Evolutionary conservation across 192 early-diverging fungal genomes (phyloP).

Genomic region (Coemansia sp.): DNA sequence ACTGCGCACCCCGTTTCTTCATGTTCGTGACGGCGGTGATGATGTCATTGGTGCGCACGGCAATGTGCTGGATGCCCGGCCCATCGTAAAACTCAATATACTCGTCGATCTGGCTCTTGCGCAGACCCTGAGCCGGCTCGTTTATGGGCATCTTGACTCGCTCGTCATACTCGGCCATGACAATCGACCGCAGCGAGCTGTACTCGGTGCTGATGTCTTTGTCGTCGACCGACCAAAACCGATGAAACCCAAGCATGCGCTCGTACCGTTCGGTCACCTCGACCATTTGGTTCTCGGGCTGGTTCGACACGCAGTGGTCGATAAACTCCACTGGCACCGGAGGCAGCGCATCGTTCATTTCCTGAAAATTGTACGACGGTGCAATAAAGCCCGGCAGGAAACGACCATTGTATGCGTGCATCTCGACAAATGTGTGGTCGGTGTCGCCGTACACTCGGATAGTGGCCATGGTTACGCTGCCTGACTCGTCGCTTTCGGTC

Average conservation of each 20-base stretch:
- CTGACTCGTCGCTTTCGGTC: conserved; percentile 80
- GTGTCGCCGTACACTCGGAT: conserved; percentile 90
- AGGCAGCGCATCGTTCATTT: conserved; percentile 62
- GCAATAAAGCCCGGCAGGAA: conserved; percentile 81
- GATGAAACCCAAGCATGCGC: conserved; percentile 89
- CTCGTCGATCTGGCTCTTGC: conserved; percentile 92
- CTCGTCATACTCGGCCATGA: conserved; percentile 92
- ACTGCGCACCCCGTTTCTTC: conserved; percentile 83
- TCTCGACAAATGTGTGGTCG: conserved; percentile 93
- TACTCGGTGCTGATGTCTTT: conserved; percentile 93
- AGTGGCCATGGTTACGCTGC: conserved; percentile 89
- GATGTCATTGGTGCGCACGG: conserved; percentile 84
- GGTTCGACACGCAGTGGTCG: conserved; percentile 96
- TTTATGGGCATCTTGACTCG: conserved; percentile 97
- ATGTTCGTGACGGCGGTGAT: conserved; percentile 79
- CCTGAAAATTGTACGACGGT: conserved; percentile 46
- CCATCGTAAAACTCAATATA: conserved; percentile 60
- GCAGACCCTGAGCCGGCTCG: conserved; percentile 89
- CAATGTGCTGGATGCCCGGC: conserved; percentile 90
- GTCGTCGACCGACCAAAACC: conserved; percentile 99
- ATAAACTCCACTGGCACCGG: conserved; percentile 68
- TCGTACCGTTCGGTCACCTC: conserved; percentile 85
- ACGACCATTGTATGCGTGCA: conserved; percentile 71
- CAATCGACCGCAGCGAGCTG: conserved; percentile 88
- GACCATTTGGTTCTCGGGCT: conserved; percentile 88